Conservation (phyloP, 345 rosid species). For the Citrus reticulata region DNA sequence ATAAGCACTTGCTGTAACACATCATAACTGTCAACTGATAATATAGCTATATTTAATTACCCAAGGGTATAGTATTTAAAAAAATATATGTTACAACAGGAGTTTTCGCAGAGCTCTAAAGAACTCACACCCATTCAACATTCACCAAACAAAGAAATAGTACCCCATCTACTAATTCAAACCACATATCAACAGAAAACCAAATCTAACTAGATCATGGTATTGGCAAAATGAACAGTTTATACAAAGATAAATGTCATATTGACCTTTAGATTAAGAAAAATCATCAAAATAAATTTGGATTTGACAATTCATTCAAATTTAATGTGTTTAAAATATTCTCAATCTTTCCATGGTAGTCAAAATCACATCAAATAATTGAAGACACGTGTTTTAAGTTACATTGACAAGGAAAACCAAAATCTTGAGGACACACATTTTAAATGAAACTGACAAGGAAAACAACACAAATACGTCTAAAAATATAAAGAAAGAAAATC, state of each 20-base stretch:
- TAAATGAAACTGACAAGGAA: background rate
- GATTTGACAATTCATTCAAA: background rate
- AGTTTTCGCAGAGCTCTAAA: background rate
- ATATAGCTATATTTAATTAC: background rate
- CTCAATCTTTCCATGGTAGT: background rate
- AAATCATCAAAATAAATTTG: background rate
- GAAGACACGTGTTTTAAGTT: background rate
- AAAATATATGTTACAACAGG: background rate
- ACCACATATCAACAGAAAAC: background rate
- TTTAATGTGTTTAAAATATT: background rate
- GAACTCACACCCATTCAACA: background rate
- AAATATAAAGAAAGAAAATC: constrained; percentile 3
- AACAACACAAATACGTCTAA: background rate
- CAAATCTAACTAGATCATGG: background rate
- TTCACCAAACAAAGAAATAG: background rate
- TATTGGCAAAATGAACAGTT: background rate
- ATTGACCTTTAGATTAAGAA: background rate
- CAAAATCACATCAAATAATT: background rate
- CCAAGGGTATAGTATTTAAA: background rate
- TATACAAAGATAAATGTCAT: background rate
- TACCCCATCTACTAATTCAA: background rate
- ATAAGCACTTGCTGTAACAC: constrained; percentile 2
- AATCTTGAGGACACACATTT: background rate
- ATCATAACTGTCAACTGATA: constrained; percentile 1
- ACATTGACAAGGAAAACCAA: background rate